A percentile compares a stretch with the other conserved stretches of the same genome.
Evolutionary conservation across 495 filamentous ascomycete genomes (phyloP).

Genomic region (Penicillium lividum): DNA sequence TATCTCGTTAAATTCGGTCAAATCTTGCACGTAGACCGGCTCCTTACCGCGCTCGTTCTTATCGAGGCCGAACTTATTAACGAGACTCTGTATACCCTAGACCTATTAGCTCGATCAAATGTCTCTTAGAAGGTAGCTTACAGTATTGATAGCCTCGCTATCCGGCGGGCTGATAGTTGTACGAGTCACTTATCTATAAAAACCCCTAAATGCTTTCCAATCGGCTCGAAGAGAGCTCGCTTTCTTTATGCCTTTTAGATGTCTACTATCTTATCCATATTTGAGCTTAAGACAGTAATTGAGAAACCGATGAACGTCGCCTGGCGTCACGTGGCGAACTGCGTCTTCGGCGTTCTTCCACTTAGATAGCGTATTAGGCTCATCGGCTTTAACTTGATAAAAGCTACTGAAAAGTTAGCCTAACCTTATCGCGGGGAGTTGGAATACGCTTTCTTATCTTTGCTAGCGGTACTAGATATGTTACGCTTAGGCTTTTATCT

Average conservation of each 20-base stretch:
- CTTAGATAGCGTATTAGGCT: slow-evolving; percentile 7
- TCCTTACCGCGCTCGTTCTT: slow-evolving; percentile 19
- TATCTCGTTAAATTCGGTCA: slow-evolving; percentile 24
- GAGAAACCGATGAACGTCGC: slow-evolving; percentile 21
- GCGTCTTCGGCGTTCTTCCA: slow-evolving; percentile 8
- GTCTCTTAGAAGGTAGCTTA: no score
- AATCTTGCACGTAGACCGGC: slow-evolving; percentile 27
- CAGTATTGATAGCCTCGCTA: slow-evolving; percentile 6
- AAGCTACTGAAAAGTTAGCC: no score
- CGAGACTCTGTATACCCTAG: slow-evolving; percentile 23
- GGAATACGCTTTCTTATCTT: slow-evolving; percentile 20
- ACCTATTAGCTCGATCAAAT: no score
- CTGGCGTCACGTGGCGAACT: slow-evolving; percentile 11
- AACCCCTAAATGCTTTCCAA: slow-evolving; percentile 20
- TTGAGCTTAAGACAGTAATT: slow-evolving; percentile 22
- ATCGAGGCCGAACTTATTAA: slow-evolving; percentile 15
- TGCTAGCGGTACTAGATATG: slow-evolving; percentile 24
- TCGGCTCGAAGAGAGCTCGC: slow-evolving; percentile 21
- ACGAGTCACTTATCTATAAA: slow-evolving; percentile 13
- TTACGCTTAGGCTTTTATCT: slow-evolving; percentile 17
- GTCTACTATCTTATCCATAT: slow-evolving; percentile 8
- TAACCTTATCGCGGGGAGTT: not conserved
- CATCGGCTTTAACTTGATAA: slow-evolving; percentile 14
- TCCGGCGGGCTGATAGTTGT: slow-evolving; percentile 14
- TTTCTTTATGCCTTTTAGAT: slow-evolving; percentile 18